A percentile compares a stretch with the other conserved stretches of the same genome.
These are phyloP conservation scores for Cryphonectria naterciae DNA, from an alignment of 2,329 filamentous ascomycete genomes.

Conservation along the genomic window DNA sequence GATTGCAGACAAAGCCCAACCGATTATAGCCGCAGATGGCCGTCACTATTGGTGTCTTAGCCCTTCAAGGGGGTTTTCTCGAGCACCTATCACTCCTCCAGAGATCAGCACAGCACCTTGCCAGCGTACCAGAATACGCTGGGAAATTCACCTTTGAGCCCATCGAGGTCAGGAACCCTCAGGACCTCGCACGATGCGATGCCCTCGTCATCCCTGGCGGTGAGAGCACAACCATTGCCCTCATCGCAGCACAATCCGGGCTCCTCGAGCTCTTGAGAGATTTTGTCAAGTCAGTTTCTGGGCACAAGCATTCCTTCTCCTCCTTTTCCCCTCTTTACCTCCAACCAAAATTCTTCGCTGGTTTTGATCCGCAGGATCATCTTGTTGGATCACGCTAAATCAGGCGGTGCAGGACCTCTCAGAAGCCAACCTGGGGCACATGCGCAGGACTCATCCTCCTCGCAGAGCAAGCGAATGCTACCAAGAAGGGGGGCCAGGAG, in stretches of 20 bases:
- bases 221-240: slow-evolving; percentile 90
- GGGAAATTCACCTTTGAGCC: slow-evolving; percentile 57
- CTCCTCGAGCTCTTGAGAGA: slow-evolving; percentile 82
- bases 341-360: too few species aligned
- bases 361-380: neutral
- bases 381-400: slow-evolving; percentile 20
- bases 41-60: slow-evolving; percentile 63
- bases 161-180: slow-evolving; percentile 77
- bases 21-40: slow-evolving; percentile 31
- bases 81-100: slow-evolving; percentile 82
- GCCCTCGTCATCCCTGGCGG: slow-evolving; percentile 90
- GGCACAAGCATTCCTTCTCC: neutral
- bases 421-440: slow-evolving; percentile 91
- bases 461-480: slow-evolving; percentile 82
- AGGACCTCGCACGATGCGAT: slow-evolving; percentile 73
- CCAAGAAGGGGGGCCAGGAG: slow-evolving; percentile 89
- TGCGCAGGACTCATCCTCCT: slow-evolving; percentile 94
- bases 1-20: neutral
- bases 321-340: neutral
- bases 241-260: slow-evolving; percentile 81
- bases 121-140: slow-evolving; percentile 31
- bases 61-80: slow-evolving; percentile 90
- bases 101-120: slow-evolving; percentile 63
- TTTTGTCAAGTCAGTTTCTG: slow-evolving; percentile 78
- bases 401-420: slow-evolving; percentile 59